Evolutionary conservation across 1,284 basidiomycete genomes (phyloP).

Genomic region (Phellinidium pouzarii): DNA sequence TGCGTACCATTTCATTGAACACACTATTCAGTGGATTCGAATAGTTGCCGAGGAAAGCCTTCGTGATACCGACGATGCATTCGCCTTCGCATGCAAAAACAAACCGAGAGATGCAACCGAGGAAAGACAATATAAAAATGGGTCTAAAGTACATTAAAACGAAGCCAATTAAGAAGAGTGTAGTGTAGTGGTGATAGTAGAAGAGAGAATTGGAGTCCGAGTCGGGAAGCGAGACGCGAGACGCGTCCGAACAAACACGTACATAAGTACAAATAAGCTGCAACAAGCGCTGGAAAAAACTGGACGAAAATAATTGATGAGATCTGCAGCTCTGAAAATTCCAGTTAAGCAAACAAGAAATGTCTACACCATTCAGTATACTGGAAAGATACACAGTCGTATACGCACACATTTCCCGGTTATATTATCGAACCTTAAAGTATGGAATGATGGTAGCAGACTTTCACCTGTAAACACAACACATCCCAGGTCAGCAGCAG

Average conservation of each 20-base stretch:
- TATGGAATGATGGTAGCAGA: no score
- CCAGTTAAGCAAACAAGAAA: no score
- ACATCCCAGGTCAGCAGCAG: no score
- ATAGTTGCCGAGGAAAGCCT: constrained; percentile 48
- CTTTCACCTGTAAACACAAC: no score
- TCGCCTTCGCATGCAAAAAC: constrained; percentile 56
- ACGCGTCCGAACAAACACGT: background rate
- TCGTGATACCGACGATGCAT: constrained; percentile 54
- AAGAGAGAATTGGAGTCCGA: background rate
- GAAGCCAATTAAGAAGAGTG: background rate
- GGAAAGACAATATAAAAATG: background rate
- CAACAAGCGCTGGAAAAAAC: no score
- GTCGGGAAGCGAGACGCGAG: no score
- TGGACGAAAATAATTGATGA: no score
- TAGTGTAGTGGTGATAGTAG: background rate
- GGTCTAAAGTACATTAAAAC: constrained; percentile 9
- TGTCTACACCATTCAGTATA: no score
- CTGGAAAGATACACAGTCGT: no score
- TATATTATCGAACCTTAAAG: no score
- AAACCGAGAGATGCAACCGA: background rate
- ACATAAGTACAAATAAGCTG: background rate
- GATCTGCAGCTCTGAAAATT: no score
- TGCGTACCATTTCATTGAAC: constrained; percentile 35
- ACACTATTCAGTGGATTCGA: constrained; percentile 32
- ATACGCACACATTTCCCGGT: no score